Evolutionary conservation across 2,329 filamentous ascomycete species (phyloP).

Genomic region (Cladosporium sp.): DNA sequence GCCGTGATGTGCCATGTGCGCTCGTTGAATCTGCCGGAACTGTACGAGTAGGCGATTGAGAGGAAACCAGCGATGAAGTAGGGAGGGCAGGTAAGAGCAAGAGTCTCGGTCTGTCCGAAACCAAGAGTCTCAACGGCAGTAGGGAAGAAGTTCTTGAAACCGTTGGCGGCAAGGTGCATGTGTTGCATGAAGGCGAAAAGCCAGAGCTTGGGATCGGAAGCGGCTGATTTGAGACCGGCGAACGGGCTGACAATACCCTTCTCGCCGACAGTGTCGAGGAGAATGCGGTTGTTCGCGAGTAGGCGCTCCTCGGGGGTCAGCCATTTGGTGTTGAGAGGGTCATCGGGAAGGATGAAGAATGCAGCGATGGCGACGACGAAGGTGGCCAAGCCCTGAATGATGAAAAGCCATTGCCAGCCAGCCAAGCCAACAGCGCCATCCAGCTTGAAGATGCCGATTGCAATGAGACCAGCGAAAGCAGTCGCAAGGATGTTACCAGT

Average conservation of each 20-base stretch:
- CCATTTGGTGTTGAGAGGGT: constrained; percentile 42
- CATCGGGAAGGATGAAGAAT: constrained; percentile 63
- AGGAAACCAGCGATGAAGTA: constrained; percentile 29
- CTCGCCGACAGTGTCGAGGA: constrained; percentile 50
- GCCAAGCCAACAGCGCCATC: constrained; percentile 52
- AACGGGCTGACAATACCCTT: constrained; percentile 40
- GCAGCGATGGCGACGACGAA: constrained; percentile 55
- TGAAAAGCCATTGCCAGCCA: constrained; percentile 58
- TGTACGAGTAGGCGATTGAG: constrained; percentile 31
- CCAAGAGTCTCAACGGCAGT: constrained; percentile 47
- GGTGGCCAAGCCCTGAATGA: constrained; percentile 65
- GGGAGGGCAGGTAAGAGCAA: constrained; percentile 45
- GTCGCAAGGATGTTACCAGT: constrained; percentile 44
- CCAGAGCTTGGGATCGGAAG: constrained; percentile 49
- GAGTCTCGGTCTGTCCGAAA: constrained; percentile 46
- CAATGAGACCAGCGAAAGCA: constrained; percentile 60
- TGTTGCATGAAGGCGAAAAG: constrained; percentile 54
- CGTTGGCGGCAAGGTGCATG: constrained; percentile 51
- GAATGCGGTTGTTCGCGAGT: constrained; percentile 46
- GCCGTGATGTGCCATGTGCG: constrained; percentile 38
- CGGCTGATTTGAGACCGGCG: constrained; percentile 48
- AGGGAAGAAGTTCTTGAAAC: constrained; percentile 47
- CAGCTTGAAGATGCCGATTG: constrained; percentile 58
- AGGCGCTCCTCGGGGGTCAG: constrained; percentile 32
- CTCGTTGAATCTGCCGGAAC: constrained; percentile 37